Percentiles rank a stretch among this genome's conserved stretches.
These are phyloP conservation scores for Paecilomyces sp. DNA, from an alignment of 2,329 filamentous ascomycete species.

Conservation along the genomic window DNA sequence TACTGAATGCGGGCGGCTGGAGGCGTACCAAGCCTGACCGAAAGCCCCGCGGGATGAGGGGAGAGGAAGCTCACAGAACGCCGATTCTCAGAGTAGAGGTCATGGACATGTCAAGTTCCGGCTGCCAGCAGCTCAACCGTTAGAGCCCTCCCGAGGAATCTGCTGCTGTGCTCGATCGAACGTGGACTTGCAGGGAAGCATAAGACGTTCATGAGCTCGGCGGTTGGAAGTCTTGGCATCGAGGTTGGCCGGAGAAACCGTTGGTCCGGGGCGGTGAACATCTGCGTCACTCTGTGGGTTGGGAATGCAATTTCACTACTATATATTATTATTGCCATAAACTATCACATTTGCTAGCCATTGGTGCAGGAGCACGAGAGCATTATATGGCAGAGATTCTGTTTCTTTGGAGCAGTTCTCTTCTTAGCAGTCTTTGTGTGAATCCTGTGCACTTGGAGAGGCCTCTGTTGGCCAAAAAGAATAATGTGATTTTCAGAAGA, in stretches of 20 bases:
- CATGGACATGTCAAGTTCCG: neutral
- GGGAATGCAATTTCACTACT: neutral
- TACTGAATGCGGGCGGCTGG: constrained; percentile 11
- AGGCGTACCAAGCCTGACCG: constrained; percentile 4
- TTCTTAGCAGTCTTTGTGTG: neutral
- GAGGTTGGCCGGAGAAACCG: neutral
- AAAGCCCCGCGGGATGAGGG: neutral
- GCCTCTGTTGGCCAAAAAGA: neutral
- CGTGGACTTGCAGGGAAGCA: constrained; percentile 8
- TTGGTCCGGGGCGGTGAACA: neutral
- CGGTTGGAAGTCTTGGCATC: constrained; percentile 4
- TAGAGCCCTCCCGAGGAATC: constrained; percentile 6
- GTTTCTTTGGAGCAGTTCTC: neutral
- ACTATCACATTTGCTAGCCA: neutral
- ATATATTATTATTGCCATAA: too few species aligned
- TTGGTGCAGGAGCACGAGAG: neutral
- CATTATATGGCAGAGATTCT: neutral
- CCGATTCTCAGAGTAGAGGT: neutral
- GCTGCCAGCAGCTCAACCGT: constrained; percentile 8
- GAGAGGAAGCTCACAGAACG: neutral
- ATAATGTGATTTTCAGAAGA: neutral
- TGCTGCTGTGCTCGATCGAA: neutral
- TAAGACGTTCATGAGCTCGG: constrained; percentile 5
- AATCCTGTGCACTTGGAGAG: neutral
- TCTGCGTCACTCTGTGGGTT: neutral